These are phyloP conservation scores for Zangia roseola DNA, from an alignment of 768 basidiomycete species.

Conservation along the genomic window DNA sequence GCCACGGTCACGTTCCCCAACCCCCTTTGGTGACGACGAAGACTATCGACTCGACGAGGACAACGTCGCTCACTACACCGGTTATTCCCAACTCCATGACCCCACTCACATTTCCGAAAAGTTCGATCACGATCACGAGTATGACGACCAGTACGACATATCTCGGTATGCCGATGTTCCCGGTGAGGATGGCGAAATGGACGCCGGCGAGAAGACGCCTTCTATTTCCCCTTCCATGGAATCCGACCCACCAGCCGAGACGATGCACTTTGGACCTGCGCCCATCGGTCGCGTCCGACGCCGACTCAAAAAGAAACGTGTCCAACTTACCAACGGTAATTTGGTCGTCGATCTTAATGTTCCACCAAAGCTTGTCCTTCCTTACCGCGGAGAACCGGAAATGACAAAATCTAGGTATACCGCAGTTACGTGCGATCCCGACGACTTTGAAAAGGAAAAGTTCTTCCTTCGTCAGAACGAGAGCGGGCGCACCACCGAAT, in stretches of 20 bases:
- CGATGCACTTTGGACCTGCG: slow-evolving; percentile 85
- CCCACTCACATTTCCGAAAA: slow-evolving; percentile 26
- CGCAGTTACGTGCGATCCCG: slow-evolving; percentile 91
- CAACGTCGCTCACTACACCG: slow-evolving; percentile 56
- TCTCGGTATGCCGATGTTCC: slow-evolving; percentile 29
- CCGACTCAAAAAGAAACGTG: slow-evolving; percentile 76
- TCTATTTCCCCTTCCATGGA: slow-evolving; percentile 33
- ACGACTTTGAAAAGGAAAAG: slow-evolving; percentile 82
- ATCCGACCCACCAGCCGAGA: slow-evolving; percentile 57
- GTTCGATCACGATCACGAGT: slow-evolving; percentile 7
- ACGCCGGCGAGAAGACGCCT: slow-evolving; percentile 25
- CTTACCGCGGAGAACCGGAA: slow-evolving; percentile 67
- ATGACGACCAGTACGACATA: slow-evolving; percentile 30
- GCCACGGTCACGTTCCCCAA: slow-evolving; percentile 73
- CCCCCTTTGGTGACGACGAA: slow-evolving; percentile 71
- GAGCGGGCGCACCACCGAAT: slow-evolving; percentile 75
- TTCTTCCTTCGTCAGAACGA: slow-evolving; percentile 87
- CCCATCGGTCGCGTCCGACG: slow-evolving; percentile 77
- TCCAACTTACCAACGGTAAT: slow-evolving; percentile 85
- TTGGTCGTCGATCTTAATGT: slow-evolving; percentile 82
- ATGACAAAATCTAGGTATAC: slow-evolving; percentile 77
- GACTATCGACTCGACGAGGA: slow-evolving; percentile 61
- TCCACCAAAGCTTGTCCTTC: slow-evolving; percentile 80
- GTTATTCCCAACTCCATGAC: slow-evolving; percentile 28
- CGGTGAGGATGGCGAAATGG: slow-evolving; percentile 17